Evolutionary conservation across 169 alveolate species (phyloP), one percentile per base, ranked within the genome.

Genomic region (Condylostoma magnum): DNA sequence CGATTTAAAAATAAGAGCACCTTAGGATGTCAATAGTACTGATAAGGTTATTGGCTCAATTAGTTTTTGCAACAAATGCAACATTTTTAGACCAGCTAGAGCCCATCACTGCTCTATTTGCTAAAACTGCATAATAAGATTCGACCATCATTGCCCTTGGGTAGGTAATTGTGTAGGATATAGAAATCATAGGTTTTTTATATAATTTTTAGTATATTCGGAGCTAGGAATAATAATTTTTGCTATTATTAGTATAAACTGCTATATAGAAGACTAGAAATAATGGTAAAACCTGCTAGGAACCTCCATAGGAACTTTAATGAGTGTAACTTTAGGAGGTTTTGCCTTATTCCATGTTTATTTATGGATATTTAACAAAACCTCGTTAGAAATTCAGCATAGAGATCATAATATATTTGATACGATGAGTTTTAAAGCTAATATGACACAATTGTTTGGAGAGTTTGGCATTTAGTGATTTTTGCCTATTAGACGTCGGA

Each of bases 81-180:
- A 76, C 53, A 78, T 90, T 20, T 79, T 79, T 34, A 83, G 96
- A 53, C 96, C 98, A 18, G 95, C 96, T 12, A 79, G 99, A 69
- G 80, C 96, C 22, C 91, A 93, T 46, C 99, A 97, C 76, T 97
- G 99, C 81, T 85, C 88, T 60, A 80, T 85, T 33, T 97, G 99
- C 76, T 82, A 93, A 28, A 70, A 80, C 38, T 97, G 99, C 52
- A 90, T 97, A n/a, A 83, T 82, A 15, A 81, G 94, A 37, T 94
- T 88, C 75, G 99, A 97, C 76, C 99, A 97, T 82, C 99, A 97
- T 76, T 97, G 99, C 66, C 98, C 97, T 10, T 96, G 97, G 96
- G 84, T 95, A 4, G 94, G 92, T 57, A 90, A 93, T 54, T 95
- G 98, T 76, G 89, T 93, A 1, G 98, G 97, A 4, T 81, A 80